Evolutionary conservation across 2,329 filamentous ascomycete genomes (phyloP), one percentile per base, ranked within the genome.

Genomic region (Akanthomyces uredinophilus): DNA sequence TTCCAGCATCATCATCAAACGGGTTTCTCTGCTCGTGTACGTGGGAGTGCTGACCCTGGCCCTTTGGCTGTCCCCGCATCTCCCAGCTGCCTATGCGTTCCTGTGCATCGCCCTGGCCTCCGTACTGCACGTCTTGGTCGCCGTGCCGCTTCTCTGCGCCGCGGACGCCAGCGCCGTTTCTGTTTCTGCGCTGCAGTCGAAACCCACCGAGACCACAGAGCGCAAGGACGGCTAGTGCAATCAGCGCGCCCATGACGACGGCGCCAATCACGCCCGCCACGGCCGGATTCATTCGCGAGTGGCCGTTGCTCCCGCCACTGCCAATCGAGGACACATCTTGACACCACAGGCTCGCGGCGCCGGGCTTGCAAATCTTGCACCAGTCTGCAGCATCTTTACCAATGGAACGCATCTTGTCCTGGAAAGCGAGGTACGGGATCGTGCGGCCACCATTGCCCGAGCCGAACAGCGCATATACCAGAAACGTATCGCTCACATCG

Each of bases 71-170:
- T 27, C 68, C 66, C 1, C 69, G 66, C 57, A 83, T 69, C 65
- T 83, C 81, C 81, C 81, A 83, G 67, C 80, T 82, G 1, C 79
- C 80, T 16, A 78, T 68, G 7, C 80, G 75, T 65, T 79, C 79
- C 39, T 81, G 78, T 4, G 72, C 71, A 5, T 66, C 70, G 0
- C 80, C 80, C 7, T 69, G 69, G 49, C 70, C 73, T 1, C 74
- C 72, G 3, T 79, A 70, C 1, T 72, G 68, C 3, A 82, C 70
- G 61, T 83, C 81, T 0, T 70, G 68, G 59, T 83, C 80, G 3
- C 71, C 73, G 0, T 71, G 70, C 70, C 74, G 78, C 70, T 79
- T 81, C 69, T 80, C 77, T 0, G 71, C 68, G 13, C 79, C 76
- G 16, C 55, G 43, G 5, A 3, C 11, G 1, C 79, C 77, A 24